A percentile compares a stretch with the other conserved stretches of the same genome.
These are phyloP conservation scores for Scedosporium minutisporum DNA, from an alignment of 2,329 filamentous ascomycete species.

Conservation along the genomic window DNA sequence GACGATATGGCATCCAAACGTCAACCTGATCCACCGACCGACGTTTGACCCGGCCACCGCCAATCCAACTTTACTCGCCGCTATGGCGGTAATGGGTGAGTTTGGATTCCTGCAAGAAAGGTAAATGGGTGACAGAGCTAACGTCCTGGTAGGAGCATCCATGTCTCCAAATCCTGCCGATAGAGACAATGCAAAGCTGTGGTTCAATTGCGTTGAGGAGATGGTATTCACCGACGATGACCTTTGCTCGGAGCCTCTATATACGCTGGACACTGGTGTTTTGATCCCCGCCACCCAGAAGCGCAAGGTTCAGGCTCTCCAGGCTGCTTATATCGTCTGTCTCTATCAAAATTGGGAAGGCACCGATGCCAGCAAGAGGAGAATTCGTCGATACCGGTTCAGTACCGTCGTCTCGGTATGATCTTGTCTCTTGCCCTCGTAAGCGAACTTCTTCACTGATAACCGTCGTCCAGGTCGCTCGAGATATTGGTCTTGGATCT, in stretches of 20 bases:
- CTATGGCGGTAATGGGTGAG: constrained; percentile 24
- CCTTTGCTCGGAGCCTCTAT: constrained; percentile 19
- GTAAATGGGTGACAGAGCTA: constrained; percentile 2
- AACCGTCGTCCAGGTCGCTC: constrained; percentile 13
- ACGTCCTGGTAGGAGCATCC: constrained; percentile 13
- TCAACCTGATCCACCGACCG: constrained; percentile 24
- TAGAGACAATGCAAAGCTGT: constrained; percentile 20
- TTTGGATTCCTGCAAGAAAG: not conserved
- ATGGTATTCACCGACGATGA: constrained; percentile 26
- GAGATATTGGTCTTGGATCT: constrained; percentile 20
- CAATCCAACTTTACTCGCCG: constrained; percentile 21
- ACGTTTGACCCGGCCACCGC: constrained; percentile 21
- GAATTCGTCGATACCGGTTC: constrained; percentile 25
- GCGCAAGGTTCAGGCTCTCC: constrained; percentile 22
- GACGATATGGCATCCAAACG: constrained; percentile 26
- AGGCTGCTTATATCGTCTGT: constrained; percentile 26
- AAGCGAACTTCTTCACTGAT: not conserved
- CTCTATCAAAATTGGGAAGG: constrained; percentile 30
- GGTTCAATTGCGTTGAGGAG: constrained; percentile 28
- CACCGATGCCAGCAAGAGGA: constrained; percentile 19
- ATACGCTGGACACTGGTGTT: constrained; percentile 6
- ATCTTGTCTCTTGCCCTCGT: not conserved
- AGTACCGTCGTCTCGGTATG: constrained; percentile 24
- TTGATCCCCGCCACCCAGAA: constrained; percentile 10
- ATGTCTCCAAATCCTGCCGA: constrained; percentile 21